Conservation (phyloP, 164 flowering plant species). For the Berberis vulgaris region DNA sequence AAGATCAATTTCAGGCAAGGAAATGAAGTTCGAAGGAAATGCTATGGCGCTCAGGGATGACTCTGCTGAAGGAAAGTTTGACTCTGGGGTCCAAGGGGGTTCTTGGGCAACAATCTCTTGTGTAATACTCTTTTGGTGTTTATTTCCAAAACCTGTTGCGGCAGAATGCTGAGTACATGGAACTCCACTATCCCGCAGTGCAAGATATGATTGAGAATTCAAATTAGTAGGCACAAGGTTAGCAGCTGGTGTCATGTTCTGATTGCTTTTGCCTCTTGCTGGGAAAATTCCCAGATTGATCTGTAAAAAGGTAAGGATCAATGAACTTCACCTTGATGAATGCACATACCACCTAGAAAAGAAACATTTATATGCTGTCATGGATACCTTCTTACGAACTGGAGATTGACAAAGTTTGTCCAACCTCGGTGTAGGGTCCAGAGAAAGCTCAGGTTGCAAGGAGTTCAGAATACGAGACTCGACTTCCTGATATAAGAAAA, state of each 20-base stretch:
- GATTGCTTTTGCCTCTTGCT: slow-evolving; percentile 17
- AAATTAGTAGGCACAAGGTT: not conserved
- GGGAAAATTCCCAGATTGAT: slow-evolving; percentile 16
- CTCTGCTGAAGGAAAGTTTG: not conserved
- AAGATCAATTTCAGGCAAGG: slow-evolving; percentile 1
- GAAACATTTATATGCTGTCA: not conserved
- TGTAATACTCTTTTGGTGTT: slow-evolving; percentile 2
- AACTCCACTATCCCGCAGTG: not conserved
- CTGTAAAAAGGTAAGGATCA: slow-evolving; percentile 11
- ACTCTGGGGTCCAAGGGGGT: not conserved
- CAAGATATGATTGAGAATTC: not conserved
- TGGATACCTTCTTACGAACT: slow-evolving; percentile 16
- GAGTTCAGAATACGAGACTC: slow-evolving; percentile 27
- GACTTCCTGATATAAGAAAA: slow-evolving; percentile 15
- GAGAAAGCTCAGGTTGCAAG: slow-evolving; percentile 23
- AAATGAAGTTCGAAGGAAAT: not conserved
- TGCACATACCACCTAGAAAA: not conserved
- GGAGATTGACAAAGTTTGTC: slow-evolving; percentile 5
- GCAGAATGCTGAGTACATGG: slow-evolving; percentile 5
- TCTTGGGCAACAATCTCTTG: not conserved
- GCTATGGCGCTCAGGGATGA: not conserved
- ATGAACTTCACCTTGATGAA: not conserved
- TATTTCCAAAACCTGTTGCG: not conserved
- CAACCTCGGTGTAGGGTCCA: slow-evolving; percentile 18
- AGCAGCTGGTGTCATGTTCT: slow-evolving; percentile 1